Base-by-base conservation (phyloP, 2,329 filamentous ascomycete species). In the Apiospora arundinis region DNA sequence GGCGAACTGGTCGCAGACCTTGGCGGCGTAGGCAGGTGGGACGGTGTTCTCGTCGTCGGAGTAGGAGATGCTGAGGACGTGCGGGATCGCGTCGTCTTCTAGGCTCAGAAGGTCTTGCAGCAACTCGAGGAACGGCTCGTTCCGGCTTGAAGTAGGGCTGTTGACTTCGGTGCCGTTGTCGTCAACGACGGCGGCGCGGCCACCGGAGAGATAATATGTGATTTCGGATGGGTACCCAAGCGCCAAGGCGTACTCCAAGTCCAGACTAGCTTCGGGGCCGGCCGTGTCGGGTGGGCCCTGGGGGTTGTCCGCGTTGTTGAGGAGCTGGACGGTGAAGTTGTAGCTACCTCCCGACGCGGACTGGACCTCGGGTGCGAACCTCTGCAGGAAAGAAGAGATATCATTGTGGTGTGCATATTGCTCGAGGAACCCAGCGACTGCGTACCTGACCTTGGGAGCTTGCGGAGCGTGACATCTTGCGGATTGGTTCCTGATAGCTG, bases 31-130 rank as follows among this genome's bases (percentile, higher is more conserved):
- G 16, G 86, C 85, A 2, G 82, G 76, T 0, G 91, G 91, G 0
- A 93, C 76, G 0, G 88, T 91, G 48, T 92, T 88, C 80, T 93
- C 92, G 70, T 90, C 86, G 72, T 92, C 90, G 66, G 90, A 90
- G 78, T 93, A 93, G 0, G 90, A 92, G 16, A 88, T 90, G 70
- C 85, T 88, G 76, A 93, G 87, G 21, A 90, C 87, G 66, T 89
- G 86, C 0, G 92, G 91, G 1, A 93, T 82, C 9, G 82, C 77
- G 0, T 80, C 76, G 70, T 86, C 85, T 1, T 81, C 37, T 6
- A 72, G 69, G 28, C 40, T 44, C 11, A 71, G 69, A 25, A 80
- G 71, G 66, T 78, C 77, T 2, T 75, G 77, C 8, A 80, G 56
- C 52, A 74, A 74, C 42, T 78, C 77, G 28, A 80, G 75, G 66